Base-by-base conservation (phyloP, 768 basidiomycete species). In the Leccinum subtestaceum region DNA sequence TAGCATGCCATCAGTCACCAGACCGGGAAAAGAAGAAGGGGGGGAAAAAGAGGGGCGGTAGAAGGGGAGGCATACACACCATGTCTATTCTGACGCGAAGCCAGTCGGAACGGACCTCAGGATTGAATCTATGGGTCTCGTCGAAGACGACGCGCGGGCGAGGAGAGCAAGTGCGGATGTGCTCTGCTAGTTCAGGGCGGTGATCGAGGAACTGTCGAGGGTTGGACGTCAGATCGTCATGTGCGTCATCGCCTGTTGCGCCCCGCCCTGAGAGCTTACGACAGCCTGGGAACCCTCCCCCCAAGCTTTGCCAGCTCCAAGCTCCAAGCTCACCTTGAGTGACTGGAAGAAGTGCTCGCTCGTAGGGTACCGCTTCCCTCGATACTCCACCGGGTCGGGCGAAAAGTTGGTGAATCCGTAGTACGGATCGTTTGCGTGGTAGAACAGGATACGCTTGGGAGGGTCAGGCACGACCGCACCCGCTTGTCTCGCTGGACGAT, bases 261-360 rank as follows among this genome's bases (percentile, higher is more conserved):
- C 51, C 27, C 31, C 62, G 25, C 48, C 50, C 25, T 32, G 25
- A 11, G 31, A 36, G 48, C 38, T 21, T 25, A 23, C n/a, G 27
- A 32, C 36, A 21, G 25, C 38, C 8, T 29, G 32, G 32, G 32
- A 23, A 23, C 32, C 32, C 12, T 13, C 5, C 32, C 12, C 21
- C 45, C n/a, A 10, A 17, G 10, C 13, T 52, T 32, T 40, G 13
- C 40, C 40, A 40, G 40, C 38, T 40, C 17, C 17, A 43, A 56
- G 47, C 15, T 29, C 15, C 15, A 17, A 23, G 15, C 71, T 69
- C 48, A 74, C 75, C 72, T 76, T 80, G 64, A 79, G 70, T 23
- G 80, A 74, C 56, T 81, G 79, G 52, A 78, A 81, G 43, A 81
- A 62, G 61, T 81, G 81, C 60, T 80, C 80, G 50, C 77, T 77